These are phyloP conservation scores for Thinopyrum elongatum DNA, from an alignment of 176 grass and related monocot genomes.

Conservation along the genomic window DNA sequence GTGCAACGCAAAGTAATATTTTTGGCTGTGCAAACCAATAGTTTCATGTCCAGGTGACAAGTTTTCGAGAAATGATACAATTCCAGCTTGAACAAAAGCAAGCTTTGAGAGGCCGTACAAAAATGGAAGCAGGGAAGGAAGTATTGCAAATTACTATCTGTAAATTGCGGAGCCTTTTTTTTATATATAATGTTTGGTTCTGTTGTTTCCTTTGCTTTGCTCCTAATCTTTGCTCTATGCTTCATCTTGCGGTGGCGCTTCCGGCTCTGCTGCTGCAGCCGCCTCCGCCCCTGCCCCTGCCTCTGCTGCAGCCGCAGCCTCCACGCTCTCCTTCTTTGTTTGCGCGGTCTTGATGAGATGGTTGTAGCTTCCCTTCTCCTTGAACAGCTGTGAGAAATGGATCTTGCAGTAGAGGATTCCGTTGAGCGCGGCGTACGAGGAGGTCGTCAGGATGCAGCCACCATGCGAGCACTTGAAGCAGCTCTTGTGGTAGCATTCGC, in stretches of 20 bases:
- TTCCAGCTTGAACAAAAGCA: conserved; percentile 31
- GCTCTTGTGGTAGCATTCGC: conserved; percentile 84
- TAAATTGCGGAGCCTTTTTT: conserved; percentile 7
- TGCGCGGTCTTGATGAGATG: conserved; percentile 70
- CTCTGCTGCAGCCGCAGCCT: not conserved
- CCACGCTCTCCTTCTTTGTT: conserved; percentile 49
- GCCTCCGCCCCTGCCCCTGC: not conserved
- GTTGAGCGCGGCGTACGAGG: conserved; percentile 75
- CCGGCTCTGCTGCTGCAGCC: conserved; percentile 2
- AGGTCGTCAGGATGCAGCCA: conserved; percentile 79
- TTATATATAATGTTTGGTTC: not conserved
- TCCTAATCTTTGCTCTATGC: conserved; percentile 31
- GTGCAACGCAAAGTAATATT: not conserved
- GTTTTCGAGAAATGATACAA: conserved; percentile 25
- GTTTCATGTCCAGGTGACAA: not conserved
- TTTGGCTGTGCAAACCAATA: conserved; percentile 17
- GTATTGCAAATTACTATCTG: conserved; percentile 23
- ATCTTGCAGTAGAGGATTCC: conserved; percentile 95
- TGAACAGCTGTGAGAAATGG: conserved; percentile 93
- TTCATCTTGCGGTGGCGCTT: conserved; percentile 18
- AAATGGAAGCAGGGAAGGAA: not conserved
- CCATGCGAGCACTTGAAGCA: conserved; percentile 95
- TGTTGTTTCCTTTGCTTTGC: not conserved
- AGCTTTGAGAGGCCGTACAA: conserved; percentile 37
- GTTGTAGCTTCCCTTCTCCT: conserved; percentile 96